Percentiles rank a stretch among this genome's conserved stretches.
Evolutionary conservation across 306 rosid species (phyloP).

Genomic region (Aeschynomene evenia): DNA sequence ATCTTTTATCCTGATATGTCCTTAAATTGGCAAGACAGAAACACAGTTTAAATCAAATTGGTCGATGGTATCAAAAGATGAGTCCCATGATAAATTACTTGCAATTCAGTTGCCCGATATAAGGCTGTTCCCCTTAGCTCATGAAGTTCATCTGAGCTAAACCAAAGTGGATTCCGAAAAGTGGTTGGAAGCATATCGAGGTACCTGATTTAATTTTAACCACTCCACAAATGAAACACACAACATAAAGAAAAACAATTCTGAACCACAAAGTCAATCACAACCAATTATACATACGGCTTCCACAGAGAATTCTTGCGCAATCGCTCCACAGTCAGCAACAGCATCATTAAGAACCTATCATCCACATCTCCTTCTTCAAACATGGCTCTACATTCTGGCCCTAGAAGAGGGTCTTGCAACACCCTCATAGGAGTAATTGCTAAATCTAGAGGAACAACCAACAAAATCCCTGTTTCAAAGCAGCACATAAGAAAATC

Average conservation of each 20-base stretch:
- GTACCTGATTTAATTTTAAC: constrained; percentile 62
- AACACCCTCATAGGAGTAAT: constrained; percentile 97
- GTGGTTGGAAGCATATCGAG: constrained; percentile 86
- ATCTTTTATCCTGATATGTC: neutral
- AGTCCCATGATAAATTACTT: constrained; percentile 47
- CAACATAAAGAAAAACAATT: neutral
- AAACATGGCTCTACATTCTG: constrained; percentile 85
- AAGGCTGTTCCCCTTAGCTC: constrained; percentile 85
- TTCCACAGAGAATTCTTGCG: constrained; percentile 88
- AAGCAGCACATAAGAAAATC: constrained; percentile 10
- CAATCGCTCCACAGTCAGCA: constrained; percentile 75
- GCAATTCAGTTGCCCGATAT: constrained; percentile 81
- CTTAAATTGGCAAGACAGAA: neutral
- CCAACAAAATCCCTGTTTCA: constrained; percentile 66
- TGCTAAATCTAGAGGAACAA: constrained; percentile 85
- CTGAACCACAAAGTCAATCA: constrained; percentile 23
- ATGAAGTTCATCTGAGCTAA: constrained; percentile 67
- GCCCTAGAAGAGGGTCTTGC: constrained; percentile 88
- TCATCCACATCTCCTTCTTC: constrained; percentile 97
- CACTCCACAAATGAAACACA: constrained; percentile 33
- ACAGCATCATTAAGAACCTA: constrained; percentile 74
- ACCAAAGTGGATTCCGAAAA: constrained; percentile 89
- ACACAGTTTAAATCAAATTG: neutral
- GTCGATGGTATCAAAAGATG: constrained; percentile 18
- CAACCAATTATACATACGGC: constrained; percentile 65